These are phyloP conservation scores for Paecilomyces niveus DNA, from an alignment of 2,329 filamentous ascomycete genomes.

Conservation along the genomic window DNA sequence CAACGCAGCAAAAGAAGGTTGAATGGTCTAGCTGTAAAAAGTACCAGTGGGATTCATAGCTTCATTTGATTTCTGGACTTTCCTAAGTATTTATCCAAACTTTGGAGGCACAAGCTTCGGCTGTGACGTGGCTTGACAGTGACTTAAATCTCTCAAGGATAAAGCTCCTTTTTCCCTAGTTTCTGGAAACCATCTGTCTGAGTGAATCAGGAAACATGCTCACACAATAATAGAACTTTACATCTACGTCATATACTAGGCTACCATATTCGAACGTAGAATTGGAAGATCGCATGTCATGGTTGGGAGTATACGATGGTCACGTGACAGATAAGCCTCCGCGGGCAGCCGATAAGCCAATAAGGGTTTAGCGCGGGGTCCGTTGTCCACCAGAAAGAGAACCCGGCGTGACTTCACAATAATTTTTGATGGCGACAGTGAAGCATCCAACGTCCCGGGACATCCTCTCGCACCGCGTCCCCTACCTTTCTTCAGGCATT, in stretches of 20 bases:
- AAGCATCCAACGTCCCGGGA: background rate
- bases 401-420: conserved; percentile 3
- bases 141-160: no score
- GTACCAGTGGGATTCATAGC: no score
- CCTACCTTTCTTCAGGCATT: background rate
- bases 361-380: conserved; percentile 20
- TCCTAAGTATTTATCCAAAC: background rate
- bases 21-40: no score
- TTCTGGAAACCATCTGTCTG: no score
- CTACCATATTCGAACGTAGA: background rate
- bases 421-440: background rate
- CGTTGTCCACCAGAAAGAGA: conserved; percentile 4
- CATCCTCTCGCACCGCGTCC: background rate
- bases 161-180: no score
- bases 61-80: background rate
- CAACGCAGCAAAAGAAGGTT: background rate
- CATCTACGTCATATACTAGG: background rate
- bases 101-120: background rate
- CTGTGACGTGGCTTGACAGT: no score
- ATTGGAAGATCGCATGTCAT: background rate
- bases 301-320: background rate
- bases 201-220: no score
- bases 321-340: conserved; percentile 17
- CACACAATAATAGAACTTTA: no score
- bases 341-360: conserved; percentile 14